Percentiles rank a stretch among this genome's conserved stretches.
These are phyloP conservation scores for Citeromyces hawaiiensis DNA, from an alignment of 1,139 yeast genomes.

Conservation along the genomic window DNA sequence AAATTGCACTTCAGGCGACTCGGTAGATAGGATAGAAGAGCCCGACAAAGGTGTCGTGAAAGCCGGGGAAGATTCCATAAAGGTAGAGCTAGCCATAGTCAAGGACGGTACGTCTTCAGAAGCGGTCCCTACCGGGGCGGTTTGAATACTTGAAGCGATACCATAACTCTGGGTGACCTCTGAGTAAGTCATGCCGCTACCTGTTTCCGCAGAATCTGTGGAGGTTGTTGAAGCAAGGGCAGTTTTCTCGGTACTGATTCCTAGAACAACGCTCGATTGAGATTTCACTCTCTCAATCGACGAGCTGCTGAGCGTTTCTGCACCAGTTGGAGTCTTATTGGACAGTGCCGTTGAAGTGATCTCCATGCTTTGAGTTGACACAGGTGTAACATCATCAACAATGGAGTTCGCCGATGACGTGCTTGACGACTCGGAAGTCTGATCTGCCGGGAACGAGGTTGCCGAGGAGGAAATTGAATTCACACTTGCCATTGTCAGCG, in stretches of 20 bases:
- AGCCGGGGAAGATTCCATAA: neutral
- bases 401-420: neutral
- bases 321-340: neutral
- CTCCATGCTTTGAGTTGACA: neutral
- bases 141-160: too few species aligned
- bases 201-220: neutral
- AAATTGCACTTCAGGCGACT: neutral
- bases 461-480: neutral
- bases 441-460: neutral
- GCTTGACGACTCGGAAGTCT: neutral
- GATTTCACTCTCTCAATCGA: neutral
- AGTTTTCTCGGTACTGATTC: neutral
- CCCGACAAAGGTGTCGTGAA: neutral
- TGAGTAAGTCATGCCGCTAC: too few species aligned
- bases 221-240: neutral
- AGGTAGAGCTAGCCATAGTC: neutral
- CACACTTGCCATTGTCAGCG: neutral
- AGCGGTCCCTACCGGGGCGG: neutral
- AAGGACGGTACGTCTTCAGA: neutral
- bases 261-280: neutral
- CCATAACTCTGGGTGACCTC: too few species aligned
- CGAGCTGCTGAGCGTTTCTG: neutral
- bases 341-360: neutral
- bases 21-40: neutral
- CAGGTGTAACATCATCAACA: neutral